These are phyloP conservation scores for Boeremia lycopersici DNA, from an alignment of 2,329 filamentous ascomycete genomes.

Conservation along the genomic window DNA sequence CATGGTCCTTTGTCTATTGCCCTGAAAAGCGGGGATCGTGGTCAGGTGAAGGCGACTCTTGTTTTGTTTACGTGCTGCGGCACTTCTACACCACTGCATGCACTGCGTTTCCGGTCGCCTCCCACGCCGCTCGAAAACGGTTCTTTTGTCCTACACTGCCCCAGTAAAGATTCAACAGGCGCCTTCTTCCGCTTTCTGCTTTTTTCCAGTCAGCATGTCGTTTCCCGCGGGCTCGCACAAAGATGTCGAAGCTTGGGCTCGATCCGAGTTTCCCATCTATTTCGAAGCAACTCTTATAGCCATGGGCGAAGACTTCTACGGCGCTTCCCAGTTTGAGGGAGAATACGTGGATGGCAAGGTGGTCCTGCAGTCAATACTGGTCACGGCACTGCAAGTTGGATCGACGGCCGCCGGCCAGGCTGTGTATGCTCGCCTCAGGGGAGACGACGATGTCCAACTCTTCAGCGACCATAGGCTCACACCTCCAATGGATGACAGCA, in stretches of 20 bases:
- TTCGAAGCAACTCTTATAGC: neutral
- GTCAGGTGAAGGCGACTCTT: too few species aligned
- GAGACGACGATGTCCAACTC: neutral
- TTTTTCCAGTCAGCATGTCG: neutral
- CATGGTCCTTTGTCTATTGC: too few species aligned
- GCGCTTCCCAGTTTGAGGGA: neutral
- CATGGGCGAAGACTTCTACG: neutral
- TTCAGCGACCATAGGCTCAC: neutral
- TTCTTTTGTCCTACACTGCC: too few species aligned
- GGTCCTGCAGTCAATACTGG: neutral
- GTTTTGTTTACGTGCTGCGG: too few species aligned
- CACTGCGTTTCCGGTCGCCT: too few species aligned
- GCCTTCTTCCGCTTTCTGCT: too few species aligned
- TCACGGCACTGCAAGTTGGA: neutral
- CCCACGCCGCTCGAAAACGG: too few species aligned
- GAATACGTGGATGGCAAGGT: neutral
- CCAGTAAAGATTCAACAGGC: too few species aligned
- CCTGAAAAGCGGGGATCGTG: too few species aligned
- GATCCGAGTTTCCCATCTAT: neutral
- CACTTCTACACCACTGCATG: too few species aligned
- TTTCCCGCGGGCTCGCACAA: neutral
- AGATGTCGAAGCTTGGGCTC: conserved; percentile 6
- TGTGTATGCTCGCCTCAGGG: neutral
- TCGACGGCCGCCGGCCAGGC: rapidly evolving
- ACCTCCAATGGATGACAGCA: too few species aligned